Evolutionary conservation across 140 eudicot genomes (phyloP).

Genomic region (Erigeron philadelphicus): DNA sequence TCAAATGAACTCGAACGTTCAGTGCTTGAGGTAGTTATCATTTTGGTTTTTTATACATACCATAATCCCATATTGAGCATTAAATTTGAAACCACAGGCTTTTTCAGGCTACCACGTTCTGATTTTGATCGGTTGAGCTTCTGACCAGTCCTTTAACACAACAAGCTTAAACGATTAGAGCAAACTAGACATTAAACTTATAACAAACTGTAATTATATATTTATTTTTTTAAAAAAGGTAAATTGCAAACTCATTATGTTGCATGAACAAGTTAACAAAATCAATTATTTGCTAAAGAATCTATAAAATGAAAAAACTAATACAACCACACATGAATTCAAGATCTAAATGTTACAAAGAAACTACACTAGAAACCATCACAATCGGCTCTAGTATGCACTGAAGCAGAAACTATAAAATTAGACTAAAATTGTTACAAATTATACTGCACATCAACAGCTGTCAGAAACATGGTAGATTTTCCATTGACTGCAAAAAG

Average conservation of each 20-base stretch:
- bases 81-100: not conserved
- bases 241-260: slow-evolving; percentile 17
- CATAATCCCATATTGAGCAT: too few relatives aligned
- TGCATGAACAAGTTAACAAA: slow-evolving; percentile 18
- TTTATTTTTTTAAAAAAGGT: too few relatives aligned
- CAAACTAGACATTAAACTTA: not conserved
- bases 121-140: too few relatives aligned
- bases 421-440: slow-evolving; percentile 23
- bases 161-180: not conserved
- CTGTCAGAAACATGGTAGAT: slow-evolving; percentile 45
- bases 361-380: slow-evolving; percentile 15
- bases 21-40: too few relatives aligned
- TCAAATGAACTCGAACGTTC: too few relatives aligned
- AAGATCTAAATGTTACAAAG: slow-evolving; percentile 19
- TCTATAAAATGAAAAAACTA: slow-evolving; percentile 6
- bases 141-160: not conserved
- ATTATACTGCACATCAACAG: slow-evolving; percentile 11
- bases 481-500: slow-evolving; percentile 53
- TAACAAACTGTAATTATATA: not conserved
- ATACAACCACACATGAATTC: slow-evolving; percentile 26
- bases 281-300: slow-evolving; percentile 6
- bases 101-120: not conserved
- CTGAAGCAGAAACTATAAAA: slow-evolving; percentile 30
- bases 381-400: slow-evolving; percentile 26
- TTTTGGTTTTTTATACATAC: too few relatives aligned